phyloP scores from a whole-genome alignment of 345 rosid genomes.

The Arabis alpina region DNA sequence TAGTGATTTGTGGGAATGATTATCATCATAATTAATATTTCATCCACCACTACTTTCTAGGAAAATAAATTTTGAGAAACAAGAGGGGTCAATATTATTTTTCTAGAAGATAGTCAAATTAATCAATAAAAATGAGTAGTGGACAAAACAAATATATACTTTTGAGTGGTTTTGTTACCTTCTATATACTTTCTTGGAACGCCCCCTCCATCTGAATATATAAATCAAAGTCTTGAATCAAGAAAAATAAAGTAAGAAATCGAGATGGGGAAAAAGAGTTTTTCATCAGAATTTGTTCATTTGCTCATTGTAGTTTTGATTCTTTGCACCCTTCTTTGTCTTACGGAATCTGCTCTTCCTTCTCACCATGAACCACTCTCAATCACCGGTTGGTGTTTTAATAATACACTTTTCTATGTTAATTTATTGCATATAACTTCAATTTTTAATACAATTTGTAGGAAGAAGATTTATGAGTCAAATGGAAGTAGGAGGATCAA shows the following conservation, averaged over 20 bases:
- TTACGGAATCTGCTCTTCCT: not conserved
- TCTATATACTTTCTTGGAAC: not conserved
- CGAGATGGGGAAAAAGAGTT: slow-evolving; percentile 4
- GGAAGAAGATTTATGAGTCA: too few relatives aligned
- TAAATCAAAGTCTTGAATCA: not conserved
- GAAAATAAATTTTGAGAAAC: too few relatives aligned
- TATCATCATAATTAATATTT: too few relatives aligned
- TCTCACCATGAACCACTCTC: not conserved
- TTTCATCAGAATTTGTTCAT: slow-evolving; percentile 3
- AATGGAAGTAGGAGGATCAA: too few relatives aligned
- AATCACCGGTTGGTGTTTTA: not conserved
- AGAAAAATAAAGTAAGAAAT: not conserved
- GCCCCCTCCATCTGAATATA: too few relatives aligned
- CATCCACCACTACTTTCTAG: too few relatives aligned
- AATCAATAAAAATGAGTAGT: not conserved
- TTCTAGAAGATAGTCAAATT: not conserved
- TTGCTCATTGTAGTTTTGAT: slow-evolving; percentile 13
- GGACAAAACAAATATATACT: not conserved
- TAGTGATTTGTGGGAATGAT: too few relatives aligned
- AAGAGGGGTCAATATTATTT: too few relatives aligned
- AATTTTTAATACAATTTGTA: too few relatives aligned
- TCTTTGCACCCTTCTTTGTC: not conserved
- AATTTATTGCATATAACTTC: too few relatives aligned
- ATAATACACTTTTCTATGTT: not conserved
- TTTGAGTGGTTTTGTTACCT: not conserved